Base-by-base conservation (phyloP, 2,329 filamentous ascomycete species). In the Davidsoniella eucalypti region DNA sequence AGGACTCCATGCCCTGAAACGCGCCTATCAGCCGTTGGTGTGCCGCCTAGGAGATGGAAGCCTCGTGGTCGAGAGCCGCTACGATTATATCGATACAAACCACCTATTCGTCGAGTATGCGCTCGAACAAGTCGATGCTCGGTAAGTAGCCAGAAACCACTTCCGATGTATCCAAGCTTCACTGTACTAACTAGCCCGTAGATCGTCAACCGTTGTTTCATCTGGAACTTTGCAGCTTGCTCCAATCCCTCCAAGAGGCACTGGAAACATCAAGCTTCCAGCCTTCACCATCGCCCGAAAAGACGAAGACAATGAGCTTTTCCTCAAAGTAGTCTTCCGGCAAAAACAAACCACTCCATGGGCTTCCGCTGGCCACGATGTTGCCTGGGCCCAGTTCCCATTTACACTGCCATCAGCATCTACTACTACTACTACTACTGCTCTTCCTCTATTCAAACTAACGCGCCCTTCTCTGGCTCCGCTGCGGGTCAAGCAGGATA, bases 21-120 rank as follows among this genome's bases (percentile, higher is more conserved):
- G 78, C 56, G 71, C 69, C 6, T 75, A 78, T 51, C 71, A 77
- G 55, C 78, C 76, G 0, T 69, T 80, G 45, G 69, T 74, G 56
- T 69, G 72, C 7, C 60, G 73, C 9, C 64, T 73, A 4, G 58
- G 68, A 6, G 67, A 66, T 1, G 58, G 64, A n/a, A 58, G 60
- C 2, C 61, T 76, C 2, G 64, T 63, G 3, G 64, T 77, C 12
- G 57, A 69, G 53, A 78, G 76, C 51, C 65, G 70, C 9, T 75
- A 78, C 57, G 73, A 78, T 57, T 76, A 73, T 50, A 57, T 69
- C 29, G 64, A 61, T 0, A 63, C 78, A 3, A 70, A 74, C 51
- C 69, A 76, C 53, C 58, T 78, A 14, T 33, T 33, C 12, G 9
- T 33, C 29, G 29, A 33, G 29, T 33, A 33, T 33, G 29, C 12